These are phyloP conservation scores for Citeromyces nyonsensis DNA, from an alignment of 805 yeast species.

Conservation along the genomic window DNA sequence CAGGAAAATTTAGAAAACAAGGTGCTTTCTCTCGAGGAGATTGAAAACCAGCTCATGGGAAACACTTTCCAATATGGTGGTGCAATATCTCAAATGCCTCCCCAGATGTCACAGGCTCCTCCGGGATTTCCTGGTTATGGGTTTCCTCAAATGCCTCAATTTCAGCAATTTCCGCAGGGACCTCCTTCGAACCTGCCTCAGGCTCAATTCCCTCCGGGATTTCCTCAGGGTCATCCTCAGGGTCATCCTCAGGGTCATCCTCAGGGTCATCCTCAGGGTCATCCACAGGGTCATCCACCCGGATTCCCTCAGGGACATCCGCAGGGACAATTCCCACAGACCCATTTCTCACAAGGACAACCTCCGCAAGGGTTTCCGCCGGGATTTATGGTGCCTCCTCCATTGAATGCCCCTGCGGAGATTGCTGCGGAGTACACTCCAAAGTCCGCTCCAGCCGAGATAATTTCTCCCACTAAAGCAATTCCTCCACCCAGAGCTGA, in stretches of 20 bases:
- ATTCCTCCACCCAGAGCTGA: conserved; percentile 5
- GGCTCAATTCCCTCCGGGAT: conserved; percentile 7
- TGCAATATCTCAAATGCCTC: conserved; percentile 12
- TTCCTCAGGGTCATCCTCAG: conserved; percentile 2
- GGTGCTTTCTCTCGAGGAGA: conserved; percentile 63
- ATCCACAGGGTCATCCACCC: too few relatives aligned
- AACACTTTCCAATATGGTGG: conserved; percentile 6
- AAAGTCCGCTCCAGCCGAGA: conserved; percentile 3
- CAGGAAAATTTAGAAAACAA: conserved; percentile 9
- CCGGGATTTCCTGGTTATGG: conserved; percentile 7
- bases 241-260: conserved; percentile 6
- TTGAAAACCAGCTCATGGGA: conserved; percentile 62
- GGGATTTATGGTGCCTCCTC: conserved; percentile 1
- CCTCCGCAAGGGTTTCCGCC: too few relatives aligned
- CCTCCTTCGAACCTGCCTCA: too few relatives aligned
- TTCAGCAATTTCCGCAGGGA: conserved; percentile 2
- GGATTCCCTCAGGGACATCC: conserved; percentile 2
- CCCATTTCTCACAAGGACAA: too few relatives aligned
- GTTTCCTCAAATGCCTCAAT: conserved; percentile 5
- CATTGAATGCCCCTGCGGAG: not conserved
- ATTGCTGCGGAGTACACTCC: not conserved
- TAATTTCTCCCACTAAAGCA: not conserved
- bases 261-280: conserved; percentile 4
- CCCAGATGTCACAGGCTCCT: conserved; percentile 9
- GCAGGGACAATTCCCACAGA: too few relatives aligned